phyloP scores from a whole-genome alignment of 1,284 basidiomycete genomes.

The Boletellus dicymbophilus region DNA sequence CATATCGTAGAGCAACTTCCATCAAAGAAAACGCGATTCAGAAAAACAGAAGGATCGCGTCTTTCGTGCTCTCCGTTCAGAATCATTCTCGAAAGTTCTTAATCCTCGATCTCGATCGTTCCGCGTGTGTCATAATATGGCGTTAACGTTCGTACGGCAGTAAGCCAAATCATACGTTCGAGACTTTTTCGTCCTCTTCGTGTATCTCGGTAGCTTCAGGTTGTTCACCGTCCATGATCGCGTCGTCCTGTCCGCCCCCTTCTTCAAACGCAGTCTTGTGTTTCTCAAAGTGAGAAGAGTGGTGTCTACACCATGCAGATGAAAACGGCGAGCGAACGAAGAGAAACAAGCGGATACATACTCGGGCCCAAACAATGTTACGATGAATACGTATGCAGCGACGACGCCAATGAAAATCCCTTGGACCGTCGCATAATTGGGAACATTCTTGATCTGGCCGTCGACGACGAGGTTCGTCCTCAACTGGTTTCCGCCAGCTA shows the following conservation, averaged over 20 bases:
- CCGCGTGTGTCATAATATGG: too few species aligned
- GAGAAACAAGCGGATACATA: constrained; percentile 34
- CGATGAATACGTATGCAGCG: constrained; percentile 68
- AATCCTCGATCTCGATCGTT: too few species aligned
- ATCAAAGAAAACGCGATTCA: too few species aligned
- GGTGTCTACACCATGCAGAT: constrained; percentile 46
- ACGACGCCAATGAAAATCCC: constrained; percentile 84
- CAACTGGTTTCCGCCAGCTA: constrained; percentile 61
- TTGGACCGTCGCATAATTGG: constrained; percentile 86
- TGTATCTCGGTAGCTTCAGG: constrained; percentile 2
- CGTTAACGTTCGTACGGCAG: too few species aligned
- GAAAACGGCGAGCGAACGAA: too few species aligned
- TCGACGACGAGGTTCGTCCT: constrained; percentile 52
- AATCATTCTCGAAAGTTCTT: too few species aligned
- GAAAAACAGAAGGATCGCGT: too few species aligned
- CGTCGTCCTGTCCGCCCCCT: constrained; percentile 62
- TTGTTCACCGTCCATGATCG: constrained; percentile 23
- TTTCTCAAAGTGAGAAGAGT: constrained; percentile 83
- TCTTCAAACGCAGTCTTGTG: constrained; percentile 79
- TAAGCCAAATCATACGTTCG: constrained; percentile 14
- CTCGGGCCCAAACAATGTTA: constrained; percentile 77
- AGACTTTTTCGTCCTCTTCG: constrained; percentile 21
- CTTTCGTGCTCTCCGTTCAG: too few species aligned
- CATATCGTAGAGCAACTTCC: too few species aligned
- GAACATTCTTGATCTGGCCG: constrained; percentile 48